Percentiles rank a stretch among this genome's conserved stretches.
These are phyloP conservation scores for Microthyrium microscopicum DNA, from an alignment of 2,329 filamentous ascomycete species.

Conservation along the genomic window DNA sequence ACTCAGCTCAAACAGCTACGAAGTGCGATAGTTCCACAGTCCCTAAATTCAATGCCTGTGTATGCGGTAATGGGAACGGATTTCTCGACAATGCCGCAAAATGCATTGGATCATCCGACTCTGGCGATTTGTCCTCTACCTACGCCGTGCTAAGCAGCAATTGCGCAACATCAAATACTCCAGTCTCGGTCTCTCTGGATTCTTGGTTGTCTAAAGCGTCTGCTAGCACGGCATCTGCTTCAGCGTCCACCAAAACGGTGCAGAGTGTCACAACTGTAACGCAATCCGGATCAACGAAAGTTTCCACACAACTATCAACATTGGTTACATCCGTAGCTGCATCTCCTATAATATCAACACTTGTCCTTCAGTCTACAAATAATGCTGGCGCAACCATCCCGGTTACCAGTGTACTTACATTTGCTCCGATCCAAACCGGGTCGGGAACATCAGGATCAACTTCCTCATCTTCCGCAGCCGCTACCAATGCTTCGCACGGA, in stretches of 20 bases:
- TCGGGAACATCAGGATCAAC: not conserved
- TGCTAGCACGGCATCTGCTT: not conserved
- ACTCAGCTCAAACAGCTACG: not conserved
- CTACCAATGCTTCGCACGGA: not conserved
- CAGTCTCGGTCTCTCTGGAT: not conserved
- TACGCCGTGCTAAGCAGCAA: not conserved
- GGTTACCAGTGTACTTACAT: too few species aligned
- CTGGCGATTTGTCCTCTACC: not conserved
- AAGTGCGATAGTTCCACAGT: not conserved
- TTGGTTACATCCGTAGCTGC: not conserved
- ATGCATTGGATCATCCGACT: not conserved
- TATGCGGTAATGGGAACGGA: slow-evolving; percentile 1
- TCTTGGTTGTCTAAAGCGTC: not conserved
- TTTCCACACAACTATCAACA: not conserved
- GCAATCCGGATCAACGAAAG: not conserved
- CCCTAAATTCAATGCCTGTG: slow-evolving; percentile 1
- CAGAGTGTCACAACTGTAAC: not conserved
- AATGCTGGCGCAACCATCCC: too few species aligned
- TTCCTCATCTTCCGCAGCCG: not conserved
- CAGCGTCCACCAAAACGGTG: not conserved
- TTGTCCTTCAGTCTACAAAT: too few species aligned
- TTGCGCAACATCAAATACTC: not conserved
- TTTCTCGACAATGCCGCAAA: not conserved
- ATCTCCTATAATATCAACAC: not conserved
- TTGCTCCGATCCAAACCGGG: not conserved